A percentile compares a stretch with the other conserved stretches of the same genome.
Conservation (phyloP, 1,284 basidiomycete species). For the Leccinum subrobustum region DNA sequence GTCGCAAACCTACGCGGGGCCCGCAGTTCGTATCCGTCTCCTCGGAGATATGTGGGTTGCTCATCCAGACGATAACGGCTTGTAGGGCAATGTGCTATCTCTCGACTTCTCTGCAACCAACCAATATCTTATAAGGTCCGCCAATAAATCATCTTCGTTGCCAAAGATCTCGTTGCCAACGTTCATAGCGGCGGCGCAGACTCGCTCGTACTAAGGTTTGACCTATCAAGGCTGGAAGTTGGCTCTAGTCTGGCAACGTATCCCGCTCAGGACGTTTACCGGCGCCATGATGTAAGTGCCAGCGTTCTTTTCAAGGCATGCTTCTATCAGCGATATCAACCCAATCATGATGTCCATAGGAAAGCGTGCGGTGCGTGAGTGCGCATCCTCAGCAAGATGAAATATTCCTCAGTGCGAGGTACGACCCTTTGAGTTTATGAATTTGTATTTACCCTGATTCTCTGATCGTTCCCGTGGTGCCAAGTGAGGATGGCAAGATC, state of each 20-base stretch:
- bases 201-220: constrained; percentile 55
- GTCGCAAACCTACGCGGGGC: constrained; percentile 48
- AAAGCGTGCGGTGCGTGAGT: constrained; percentile 58
- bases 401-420: constrained; percentile 67
- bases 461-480: constrained; percentile 15
- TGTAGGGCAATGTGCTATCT: constrained; percentile 64
- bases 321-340: constrained; percentile 15
- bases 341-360: constrained; percentile 39
- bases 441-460: constrained; percentile 28
- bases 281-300: constrained; percentile 34
- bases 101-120: constrained; percentile 67
- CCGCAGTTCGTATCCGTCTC: constrained; percentile 39
- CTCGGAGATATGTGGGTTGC: constrained; percentile 25
- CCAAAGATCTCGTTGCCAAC: constrained; percentile 1
- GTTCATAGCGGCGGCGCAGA: constrained; percentile 61
- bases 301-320: constrained; percentile 3
- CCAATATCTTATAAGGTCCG: constrained; percentile 63
- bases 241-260: constrained; percentile 9
- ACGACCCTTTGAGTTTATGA: constrained; percentile 22
- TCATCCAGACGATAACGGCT: constrained; percentile 14
- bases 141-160: constrained; percentile 12
- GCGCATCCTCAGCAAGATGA: constrained; percentile 65
- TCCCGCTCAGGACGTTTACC: constrained; percentile 24
- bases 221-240: constrained; percentile 35
- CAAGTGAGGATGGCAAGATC: constrained; percentile 67